phyloP scores from a whole-genome alignment of 2,329 filamentous ascomycete species.

The Aaosphaeria arxii region DNA sequence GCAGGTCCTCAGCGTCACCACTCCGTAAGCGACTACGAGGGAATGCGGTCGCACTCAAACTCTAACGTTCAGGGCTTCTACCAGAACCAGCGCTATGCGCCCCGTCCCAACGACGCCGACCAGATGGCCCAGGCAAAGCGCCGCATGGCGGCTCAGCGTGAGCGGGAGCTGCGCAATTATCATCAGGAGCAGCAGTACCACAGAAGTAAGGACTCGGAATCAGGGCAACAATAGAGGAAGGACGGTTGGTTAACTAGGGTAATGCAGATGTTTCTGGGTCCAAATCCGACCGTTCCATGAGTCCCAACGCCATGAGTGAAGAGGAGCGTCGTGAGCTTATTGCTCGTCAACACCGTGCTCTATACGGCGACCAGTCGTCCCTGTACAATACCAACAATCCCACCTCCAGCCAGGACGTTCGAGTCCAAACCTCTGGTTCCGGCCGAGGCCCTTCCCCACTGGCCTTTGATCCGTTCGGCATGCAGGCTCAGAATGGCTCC shows the following conservation, averaged over 20 bases:
- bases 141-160: constrained; percentile 97
- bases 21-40: constrained; percentile 80
- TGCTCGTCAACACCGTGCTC: constrained; percentile 87
- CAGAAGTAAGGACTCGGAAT: constrained; percentile 88
- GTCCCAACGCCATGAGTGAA: constrained; percentile 84
- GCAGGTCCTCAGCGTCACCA: constrained; percentile 72
- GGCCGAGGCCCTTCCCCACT: constrained; percentile 75
- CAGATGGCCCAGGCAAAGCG: constrained; percentile 99
- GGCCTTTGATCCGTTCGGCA: constrained; percentile 68
- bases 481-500: constrained; percentile 49
- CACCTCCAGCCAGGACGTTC: constrained; percentile 63
- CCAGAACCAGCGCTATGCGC: constrained; percentile 87
- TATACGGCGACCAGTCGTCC: constrained; percentile 74
- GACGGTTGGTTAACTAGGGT: constrained; percentile 52
- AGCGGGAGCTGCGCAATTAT: constrained; percentile 98
- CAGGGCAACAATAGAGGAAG: constrained; percentile 59
- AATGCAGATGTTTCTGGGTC: constrained; percentile 66
- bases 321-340: constrained; percentile 95
- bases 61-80: constrained; percentile 92
- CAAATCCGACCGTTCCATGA: constrained; percentile 85
- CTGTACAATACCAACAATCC: constrained; percentile 67
- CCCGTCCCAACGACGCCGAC: constrained; percentile 86
- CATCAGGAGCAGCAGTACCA: constrained; percentile 99
- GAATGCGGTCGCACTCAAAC: constrained; percentile 67
- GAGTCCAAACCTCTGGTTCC: constrained; percentile 57